phyloP scores from a whole-genome alignment of 2,329 filamentous ascomycete species.

The Orbilia oligospora region DNA sequence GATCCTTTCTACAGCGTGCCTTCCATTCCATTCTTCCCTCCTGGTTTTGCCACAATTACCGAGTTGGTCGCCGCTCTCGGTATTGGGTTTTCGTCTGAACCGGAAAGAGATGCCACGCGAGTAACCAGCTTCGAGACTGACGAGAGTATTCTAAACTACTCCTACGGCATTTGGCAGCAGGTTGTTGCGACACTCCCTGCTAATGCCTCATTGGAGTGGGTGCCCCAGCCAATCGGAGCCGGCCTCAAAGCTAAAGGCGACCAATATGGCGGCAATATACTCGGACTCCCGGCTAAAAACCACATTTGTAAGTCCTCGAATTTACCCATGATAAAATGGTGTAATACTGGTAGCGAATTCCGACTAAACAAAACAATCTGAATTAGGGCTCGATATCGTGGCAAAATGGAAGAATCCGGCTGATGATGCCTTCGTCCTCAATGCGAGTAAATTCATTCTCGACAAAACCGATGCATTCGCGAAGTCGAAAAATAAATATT shows the following conservation, averaged over 20 bases:
- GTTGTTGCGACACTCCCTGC: slow-evolving; percentile 17
- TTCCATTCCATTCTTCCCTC: slow-evolving; percentile 28
- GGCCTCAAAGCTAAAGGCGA: slow-evolving; percentile 10
- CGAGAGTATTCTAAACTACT: slow-evolving; percentile 26
- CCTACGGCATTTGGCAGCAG: neutral
- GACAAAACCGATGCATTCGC: slow-evolving; percentile 34
- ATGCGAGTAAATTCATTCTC: slow-evolving; percentile 37
- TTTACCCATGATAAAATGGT: slow-evolving; percentile 1
- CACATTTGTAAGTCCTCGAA: slow-evolving; percentile 33
- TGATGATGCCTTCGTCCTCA: slow-evolving; percentile 27
- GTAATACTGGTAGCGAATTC: slow-evolving; percentile 12
- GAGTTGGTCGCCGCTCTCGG: slow-evolving; percentile 24
- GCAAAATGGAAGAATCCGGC: slow-evolving; percentile 36
- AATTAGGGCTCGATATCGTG: slow-evolving; percentile 27
- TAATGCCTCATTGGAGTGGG: slow-evolving; percentile 23
- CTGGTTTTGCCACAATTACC: slow-evolving; percentile 24
- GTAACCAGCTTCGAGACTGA: slow-evolving; percentile 27
- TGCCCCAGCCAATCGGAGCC: slow-evolving; percentile 21
- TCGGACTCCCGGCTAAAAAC: slow-evolving; percentile 24
- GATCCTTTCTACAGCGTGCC: slow-evolving; percentile 16
- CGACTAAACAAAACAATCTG: slow-evolving; percentile 3
- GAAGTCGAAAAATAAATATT: slow-evolving; percentile 21
- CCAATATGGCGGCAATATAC: slow-evolving; percentile 33
- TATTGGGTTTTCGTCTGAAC: slow-evolving; percentile 27
- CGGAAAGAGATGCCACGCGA: slow-evolving; percentile 32